A percentile compares a stretch with the other conserved stretches of the same genome.
These are phyloP conservation scores for Thelonectria discophora DNA, from an alignment of 2,329 filamentous ascomycete genomes.

Conservation along the genomic window DNA sequence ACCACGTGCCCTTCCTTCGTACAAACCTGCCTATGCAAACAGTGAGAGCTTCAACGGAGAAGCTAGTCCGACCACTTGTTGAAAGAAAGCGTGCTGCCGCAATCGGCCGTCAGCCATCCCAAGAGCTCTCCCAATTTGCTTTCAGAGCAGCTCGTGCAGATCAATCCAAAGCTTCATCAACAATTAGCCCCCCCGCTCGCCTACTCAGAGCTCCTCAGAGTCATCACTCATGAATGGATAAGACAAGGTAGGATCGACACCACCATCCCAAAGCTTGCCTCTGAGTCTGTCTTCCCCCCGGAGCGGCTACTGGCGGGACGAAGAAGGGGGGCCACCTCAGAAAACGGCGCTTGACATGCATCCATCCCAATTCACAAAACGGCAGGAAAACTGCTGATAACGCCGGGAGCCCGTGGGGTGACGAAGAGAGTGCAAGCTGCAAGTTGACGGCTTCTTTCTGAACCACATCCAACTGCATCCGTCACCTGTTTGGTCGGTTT, in stretches of 20 bases:
- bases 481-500: background rate
- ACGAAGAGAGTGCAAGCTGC: conserved; percentile 12
- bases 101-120: too few relatives aligned
- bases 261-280: conserved; percentile 10
- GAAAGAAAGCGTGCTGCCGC: background rate
- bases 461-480: background rate
- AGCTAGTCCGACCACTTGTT: background rate
- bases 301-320: conserved; percentile 2
- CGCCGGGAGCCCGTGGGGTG: conserved; percentile 16
- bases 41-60: conserved; percentile 12
- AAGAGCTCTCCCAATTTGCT: too few relatives aligned
- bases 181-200: conserved; percentile 3
- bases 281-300: background rate
- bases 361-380: too few relatives aligned
- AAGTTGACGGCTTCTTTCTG: conserved; percentile 16
- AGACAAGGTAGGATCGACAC: conserved; percentile 15
- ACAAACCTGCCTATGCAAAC: conserved; percentile 9
- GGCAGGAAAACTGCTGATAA: conserved; percentile 21
- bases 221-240: background rate
- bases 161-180: conserved; percentile 6
- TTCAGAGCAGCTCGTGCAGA: background rate
- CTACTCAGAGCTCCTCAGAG: too few relatives aligned
- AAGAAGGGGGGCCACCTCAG: too few relatives aligned
- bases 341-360: too few relatives aligned
- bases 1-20: background rate